phyloP scores from a whole-genome alignment of 148 eudicot genomes.

The Arbutus unedo region DNA sequence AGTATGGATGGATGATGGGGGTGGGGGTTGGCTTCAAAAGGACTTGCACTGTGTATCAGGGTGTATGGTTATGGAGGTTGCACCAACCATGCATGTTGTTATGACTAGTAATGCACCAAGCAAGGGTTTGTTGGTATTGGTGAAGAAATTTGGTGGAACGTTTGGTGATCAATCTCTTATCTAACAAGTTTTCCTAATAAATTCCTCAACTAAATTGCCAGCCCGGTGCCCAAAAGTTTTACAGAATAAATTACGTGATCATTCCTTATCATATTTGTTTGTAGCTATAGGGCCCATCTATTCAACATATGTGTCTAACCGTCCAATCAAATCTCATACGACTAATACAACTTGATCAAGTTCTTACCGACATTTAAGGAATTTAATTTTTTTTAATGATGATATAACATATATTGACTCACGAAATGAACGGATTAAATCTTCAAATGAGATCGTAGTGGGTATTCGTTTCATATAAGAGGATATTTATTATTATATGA shows the following conservation, averaged over 20 bases:
- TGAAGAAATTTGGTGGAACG: slow-evolving; percentile 17
- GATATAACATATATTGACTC: no score
- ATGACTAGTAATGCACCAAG: slow-evolving; percentile 1
- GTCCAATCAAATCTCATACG: no score
- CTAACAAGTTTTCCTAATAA: background rate
- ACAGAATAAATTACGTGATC: no score
- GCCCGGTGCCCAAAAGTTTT: background rate
- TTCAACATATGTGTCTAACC: no score
- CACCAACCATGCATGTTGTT: slow-evolving; percentile 28
- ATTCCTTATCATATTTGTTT: no score
- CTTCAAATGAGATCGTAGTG: no score
- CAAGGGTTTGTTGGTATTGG: slow-evolving; percentile 9
- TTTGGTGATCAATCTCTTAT: slow-evolving; percentile 39
- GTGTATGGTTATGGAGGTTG: slow-evolving; percentile 29
- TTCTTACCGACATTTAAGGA: no score
- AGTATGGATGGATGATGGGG: background rate
- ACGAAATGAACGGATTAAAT: no score
- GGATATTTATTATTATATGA: background rate
- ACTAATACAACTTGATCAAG: no score
- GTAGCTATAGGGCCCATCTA: no score
- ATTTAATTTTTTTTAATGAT: no score
- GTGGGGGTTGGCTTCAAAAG: slow-evolving; percentile 7
- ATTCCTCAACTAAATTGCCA: background rate
- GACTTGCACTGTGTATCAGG: background rate
- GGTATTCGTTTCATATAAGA: no score